Percentiles rank a stretch among this genome's conserved stretches.
phyloP scores from a whole-genome alignment of 176 grass and related monocot species.

The Tuctoria greenei region DNA sequence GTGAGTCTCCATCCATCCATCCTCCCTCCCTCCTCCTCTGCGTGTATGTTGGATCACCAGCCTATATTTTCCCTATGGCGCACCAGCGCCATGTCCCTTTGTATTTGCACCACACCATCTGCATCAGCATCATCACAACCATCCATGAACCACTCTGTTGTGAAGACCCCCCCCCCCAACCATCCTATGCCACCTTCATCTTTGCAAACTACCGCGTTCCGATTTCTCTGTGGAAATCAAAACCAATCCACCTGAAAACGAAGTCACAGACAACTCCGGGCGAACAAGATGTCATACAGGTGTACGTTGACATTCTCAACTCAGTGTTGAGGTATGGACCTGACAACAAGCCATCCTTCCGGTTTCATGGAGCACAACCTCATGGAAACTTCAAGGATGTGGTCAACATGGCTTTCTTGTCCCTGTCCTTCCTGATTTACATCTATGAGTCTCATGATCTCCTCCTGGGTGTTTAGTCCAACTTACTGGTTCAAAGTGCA shows the following conservation, averaged over 20 bases:
- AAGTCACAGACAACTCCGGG: slow-evolving; percentile 45
- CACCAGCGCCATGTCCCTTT: slow-evolving; percentile 60
- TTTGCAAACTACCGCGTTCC: slow-evolving; percentile 58
- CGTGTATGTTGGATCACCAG: slow-evolving; percentile 51
- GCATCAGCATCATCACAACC: slow-evolving; percentile 32
- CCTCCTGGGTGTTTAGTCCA: slow-evolving; percentile 58
- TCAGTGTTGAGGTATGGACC: slow-evolving; percentile 59
- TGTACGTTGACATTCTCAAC: slow-evolving; percentile 65
- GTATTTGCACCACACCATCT: slow-evolving; percentile 58
- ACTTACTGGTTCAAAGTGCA: slow-evolving; percentile 56
- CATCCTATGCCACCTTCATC: slow-evolving; percentile 59
- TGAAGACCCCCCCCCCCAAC: slow-evolving; percentile 46
- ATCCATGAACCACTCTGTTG: slow-evolving; percentile 55
- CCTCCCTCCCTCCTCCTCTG: neutral
- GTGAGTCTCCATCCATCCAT: slow-evolving; percentile 24
- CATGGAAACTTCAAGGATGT: slow-evolving; percentile 57
- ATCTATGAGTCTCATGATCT: slow-evolving; percentile 75
- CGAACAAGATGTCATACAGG: slow-evolving; percentile 41
- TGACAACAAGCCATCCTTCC: slow-evolving; percentile 50
- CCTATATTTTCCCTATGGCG: slow-evolving; percentile 77
- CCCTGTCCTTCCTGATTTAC: slow-evolving; percentile 74
- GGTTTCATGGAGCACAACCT: slow-evolving; percentile 38
- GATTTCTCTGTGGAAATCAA: slow-evolving; percentile 76
- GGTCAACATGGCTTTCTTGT: slow-evolving; percentile 83
- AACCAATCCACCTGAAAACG: slow-evolving; percentile 61